Conservation (phyloP, 2,329 filamentous ascomycete genomes). For the Hymenoscyphus albidus region DNA sequence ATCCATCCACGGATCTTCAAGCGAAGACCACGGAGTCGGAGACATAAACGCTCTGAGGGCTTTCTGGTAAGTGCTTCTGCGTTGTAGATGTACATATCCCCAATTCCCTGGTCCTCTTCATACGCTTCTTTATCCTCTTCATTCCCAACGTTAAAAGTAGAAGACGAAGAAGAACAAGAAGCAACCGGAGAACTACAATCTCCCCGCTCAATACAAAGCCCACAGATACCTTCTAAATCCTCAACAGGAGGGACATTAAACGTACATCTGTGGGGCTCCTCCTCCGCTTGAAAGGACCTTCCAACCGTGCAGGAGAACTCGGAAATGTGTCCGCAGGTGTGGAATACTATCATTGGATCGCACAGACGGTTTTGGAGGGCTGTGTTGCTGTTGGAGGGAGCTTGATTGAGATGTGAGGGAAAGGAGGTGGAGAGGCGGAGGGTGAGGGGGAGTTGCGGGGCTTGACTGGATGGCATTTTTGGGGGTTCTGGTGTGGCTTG, state of each 20-base stretch:
- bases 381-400: background rate
- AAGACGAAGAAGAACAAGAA: background rate
- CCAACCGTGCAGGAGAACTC: conserved; percentile 3
- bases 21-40: background rate
- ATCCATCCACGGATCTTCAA: background rate
- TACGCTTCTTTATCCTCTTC: no score
- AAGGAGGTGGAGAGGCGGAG: background rate
- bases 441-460: background rate
- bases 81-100: background rate
- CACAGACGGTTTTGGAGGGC: background rate
- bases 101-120: background rate
- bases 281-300: background rate
- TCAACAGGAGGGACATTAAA: background rate
- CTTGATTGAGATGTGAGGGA: background rate
- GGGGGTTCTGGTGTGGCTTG: background rate
- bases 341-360: background rate
- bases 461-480: background rate
- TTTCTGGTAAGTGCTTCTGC: background rate
- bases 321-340: background rate
- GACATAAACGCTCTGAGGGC: background rate
- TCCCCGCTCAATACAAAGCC: background rate
- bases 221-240: background rate
- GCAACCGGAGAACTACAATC: background rate
- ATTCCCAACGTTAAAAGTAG: background rate
- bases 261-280: conserved; percentile 1